Base-by-base conservation (phyloP, 352 stramenopile species). In the Phytophthora sp. region DNA sequence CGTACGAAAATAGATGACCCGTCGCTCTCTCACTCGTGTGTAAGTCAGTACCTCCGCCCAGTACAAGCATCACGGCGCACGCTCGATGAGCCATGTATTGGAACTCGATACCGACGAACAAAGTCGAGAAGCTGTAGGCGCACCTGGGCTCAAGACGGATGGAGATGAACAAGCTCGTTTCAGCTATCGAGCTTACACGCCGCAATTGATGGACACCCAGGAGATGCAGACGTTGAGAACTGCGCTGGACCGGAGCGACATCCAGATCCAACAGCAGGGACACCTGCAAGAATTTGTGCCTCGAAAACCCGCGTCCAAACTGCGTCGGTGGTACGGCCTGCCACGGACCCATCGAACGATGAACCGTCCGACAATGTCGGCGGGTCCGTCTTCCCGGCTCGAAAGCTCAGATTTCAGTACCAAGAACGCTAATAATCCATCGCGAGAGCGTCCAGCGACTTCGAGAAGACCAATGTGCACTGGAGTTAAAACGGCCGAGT, bases 121-220 rank as follows among this genome's bases (percentile, higher is more conserved):
- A 21, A 38, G 4, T 18, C 50, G 46, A 24, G 38, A 57, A 45
- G 24, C 66, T 18, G 38, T 66, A 16, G 62, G 5, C 0, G 23
- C 4, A 27, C 6, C 11, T n/a, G 45, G 54, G 62, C 11, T 54
- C 9, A 29, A 38, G 36, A 5, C 55, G 7, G 24, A 39, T 41
- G 64, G 50, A 8, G 56, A 69, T n/a, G 53, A 55, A 46, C 41
- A 57, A 18, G 23, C 20, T 4, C 5, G 15, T 11, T 54, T 27
- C 2, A 47, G 77, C 9, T 56, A 61, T 20, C 63, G 74, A 2
- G 52, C 33, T 12, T 90, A 89, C 53, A 74, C 58, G 4, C 67
- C 79, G 13, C 75, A 84, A 53, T 54, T 89, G 38, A 90, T 91
- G 82, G 78, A 91, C 54, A 77, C 63, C 6, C 52, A 67, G 13